Evolutionary conservation across 306 rosid genomes (phyloP), one percentile per base, ranked within the genome.

Genomic region (Trifolium pratense): DNA sequence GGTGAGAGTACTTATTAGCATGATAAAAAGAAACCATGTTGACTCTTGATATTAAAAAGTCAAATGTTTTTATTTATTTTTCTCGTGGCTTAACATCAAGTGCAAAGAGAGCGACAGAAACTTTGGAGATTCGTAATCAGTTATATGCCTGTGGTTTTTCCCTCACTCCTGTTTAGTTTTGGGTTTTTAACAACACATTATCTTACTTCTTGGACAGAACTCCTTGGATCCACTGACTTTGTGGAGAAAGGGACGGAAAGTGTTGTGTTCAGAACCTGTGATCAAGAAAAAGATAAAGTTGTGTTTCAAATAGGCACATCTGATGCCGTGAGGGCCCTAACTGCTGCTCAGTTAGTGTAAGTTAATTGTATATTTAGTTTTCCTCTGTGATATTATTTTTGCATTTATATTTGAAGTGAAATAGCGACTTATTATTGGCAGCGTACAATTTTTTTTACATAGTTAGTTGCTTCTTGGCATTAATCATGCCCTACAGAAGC

Each of bases 281-380:
- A 84, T 58, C 78, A 81, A 74, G 98, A 92, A 83, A 84, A 80
- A 74, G 70, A 87, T 66, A 81, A 51, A 70, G 97, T 93, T 64
- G 98, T 93, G 21, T 90, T 88, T 89, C 98, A 93, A 75, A 79
- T 93, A 43, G 98, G 98, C 74, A 89, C 98, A 68, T 90, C 98
- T 43, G 84, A 87, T 77, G 96, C 97, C 36, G 85, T 74, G 39
- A 86, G 98, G 84, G 98, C 97, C 73, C 87, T 90, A 42, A 77
- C 70, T 62, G 95, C 90, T 84, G 93, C 98, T 73, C 87, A 93
- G 66, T 43, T 90, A 39, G 89, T 93, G 98, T 92, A 82, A 88
- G 97, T 79, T 75, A 32, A 39, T 66, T 66, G 68, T 69, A 5
- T 31, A 55, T 34, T 76, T 20, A 15, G 40, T 57, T 67, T 58